Base-by-base conservation (phyloP, 306 rosid genomes). In the Prinsepia uniflora region DNA sequence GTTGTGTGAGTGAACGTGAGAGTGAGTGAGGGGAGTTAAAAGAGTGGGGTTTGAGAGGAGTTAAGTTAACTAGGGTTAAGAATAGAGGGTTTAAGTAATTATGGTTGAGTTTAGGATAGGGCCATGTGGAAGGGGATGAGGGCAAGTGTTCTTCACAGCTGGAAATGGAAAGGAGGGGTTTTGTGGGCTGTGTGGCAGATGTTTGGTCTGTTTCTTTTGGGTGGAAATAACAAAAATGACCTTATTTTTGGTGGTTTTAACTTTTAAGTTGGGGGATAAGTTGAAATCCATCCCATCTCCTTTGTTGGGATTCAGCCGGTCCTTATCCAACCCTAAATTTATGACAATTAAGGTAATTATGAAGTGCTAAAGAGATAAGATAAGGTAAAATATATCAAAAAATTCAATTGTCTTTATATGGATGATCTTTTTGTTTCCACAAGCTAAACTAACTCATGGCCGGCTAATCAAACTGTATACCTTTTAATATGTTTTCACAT, bases 101-200 rank as follows among this genome's bases (percentile, higher is more conserved):
- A 52, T 19, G 67, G 92, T 84, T 79, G 40, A 72, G 17, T 6
- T 7, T 8, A 30, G n/a, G 22, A 49, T n/a, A 53, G 54, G 75
- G 67, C 77, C 79, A 79, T 66, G 75, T 79, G 75, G 63, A n/a
- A 47, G 17, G 50, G 14, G 5, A 47, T 41, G 41, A 67, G 80
- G 80, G 69, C 67, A n/a, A 7, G 40, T 24, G 68, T 82, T 79
- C 88, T 79, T 77, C 81, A 90, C 86, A 83, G 90, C 92, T 86
- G 96, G 91, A 92, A 84, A 81, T 70, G 70, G 54, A 79, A 82
- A 69, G n/a, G 83, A 43, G 20, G 4, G n/a, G 60, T 18, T 54
- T 54, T 20, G 60, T 54, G 58, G n/a, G n/a, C n/a, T 65, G 63
- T 70, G 75, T 72, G 83, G 82, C 76, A 77, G 84, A 45, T 4